Evolutionary conservation across 2,329 filamentous ascomycete genomes (phyloP).

Genomic region (Talaromyces marneffei): DNA sequence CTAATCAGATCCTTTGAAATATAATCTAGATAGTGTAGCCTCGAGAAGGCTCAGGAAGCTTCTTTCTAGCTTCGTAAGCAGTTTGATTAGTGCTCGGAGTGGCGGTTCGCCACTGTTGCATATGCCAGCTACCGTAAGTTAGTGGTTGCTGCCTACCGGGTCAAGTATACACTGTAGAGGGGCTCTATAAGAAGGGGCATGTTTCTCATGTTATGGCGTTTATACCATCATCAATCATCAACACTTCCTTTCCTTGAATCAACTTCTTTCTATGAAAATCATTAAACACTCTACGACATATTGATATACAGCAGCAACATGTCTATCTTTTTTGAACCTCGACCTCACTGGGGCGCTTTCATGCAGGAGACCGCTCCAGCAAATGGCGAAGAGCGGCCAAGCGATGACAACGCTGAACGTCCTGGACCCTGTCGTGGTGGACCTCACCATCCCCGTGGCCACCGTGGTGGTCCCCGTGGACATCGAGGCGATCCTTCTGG

Average conservation of each 20-base stretch:
- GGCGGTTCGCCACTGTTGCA: conserved; percentile 9
- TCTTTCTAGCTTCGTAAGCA: conserved; percentile 6
- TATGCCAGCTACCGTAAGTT: not conserved
- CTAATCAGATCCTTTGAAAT: not conserved
- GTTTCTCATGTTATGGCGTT: not conserved
- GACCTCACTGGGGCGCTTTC: not conserved
- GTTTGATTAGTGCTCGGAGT: not conserved
- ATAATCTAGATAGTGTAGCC: not conserved
- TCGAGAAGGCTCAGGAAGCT: conserved; percentile 9
- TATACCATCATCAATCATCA: not conserved
- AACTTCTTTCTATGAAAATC: no score
- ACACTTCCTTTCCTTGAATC: not conserved
- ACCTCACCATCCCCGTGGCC: not conserved
- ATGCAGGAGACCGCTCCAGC: not conserved
- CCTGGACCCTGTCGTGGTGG: not conserved
- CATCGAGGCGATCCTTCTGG: not conserved
- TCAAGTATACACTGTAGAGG: not conserved
- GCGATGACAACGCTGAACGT: not conserved
- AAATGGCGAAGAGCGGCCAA: not conserved
- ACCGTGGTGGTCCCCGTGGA: conserved; percentile 1
- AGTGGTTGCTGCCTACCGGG: conserved; percentile 10
- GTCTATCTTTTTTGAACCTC: not conserved
- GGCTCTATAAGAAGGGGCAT: conserved; percentile 3
- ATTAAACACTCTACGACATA: not conserved
- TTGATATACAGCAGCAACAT: not conserved